Evolutionary conservation across 1,284 basidiomycete species (phyloP).

Genomic region (Fomitiporia mediterranea): DNA sequence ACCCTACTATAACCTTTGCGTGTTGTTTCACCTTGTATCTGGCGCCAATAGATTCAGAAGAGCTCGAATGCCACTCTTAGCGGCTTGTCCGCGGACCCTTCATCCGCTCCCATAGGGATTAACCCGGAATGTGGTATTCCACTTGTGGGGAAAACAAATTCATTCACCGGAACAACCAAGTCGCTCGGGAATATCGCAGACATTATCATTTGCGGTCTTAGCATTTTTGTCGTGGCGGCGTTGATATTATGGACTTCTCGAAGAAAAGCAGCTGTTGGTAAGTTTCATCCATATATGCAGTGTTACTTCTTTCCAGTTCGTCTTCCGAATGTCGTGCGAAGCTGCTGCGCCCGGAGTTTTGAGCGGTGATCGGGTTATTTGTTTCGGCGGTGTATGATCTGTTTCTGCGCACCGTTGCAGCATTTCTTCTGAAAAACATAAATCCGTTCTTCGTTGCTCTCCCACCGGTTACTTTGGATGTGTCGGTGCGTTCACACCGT

Average conservation of each 20-base stretch:
- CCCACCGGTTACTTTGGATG: background rate
- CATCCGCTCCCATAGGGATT: slow-evolving; percentile 51
- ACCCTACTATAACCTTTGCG: background rate
- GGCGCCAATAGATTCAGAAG: slow-evolving; percentile 33
- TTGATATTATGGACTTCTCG: slow-evolving; percentile 44
- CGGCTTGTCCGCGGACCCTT: slow-evolving; percentile 36
- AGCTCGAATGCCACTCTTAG: slow-evolving; percentile 32
- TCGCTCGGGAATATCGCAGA: slow-evolving; percentile 72
- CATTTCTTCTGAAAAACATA: background rate
- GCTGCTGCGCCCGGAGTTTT: background rate
- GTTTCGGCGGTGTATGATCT: background rate
- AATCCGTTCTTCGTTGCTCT: background rate
- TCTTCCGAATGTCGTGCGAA: background rate
- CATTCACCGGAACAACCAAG: slow-evolving; percentile 30
- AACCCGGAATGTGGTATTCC: slow-evolving; percentile 54
- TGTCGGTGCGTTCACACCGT: background rate
- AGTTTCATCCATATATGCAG: background rate
- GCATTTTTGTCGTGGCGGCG: slow-evolving; percentile 44
- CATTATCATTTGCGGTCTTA: slow-evolving; percentile 60
- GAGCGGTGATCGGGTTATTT: slow-evolving; percentile 1
- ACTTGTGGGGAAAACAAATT: slow-evolving; percentile 33
- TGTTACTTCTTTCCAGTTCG: background rate
- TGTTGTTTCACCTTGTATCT: slow-evolving; percentile 2
- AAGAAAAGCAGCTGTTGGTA: slow-evolving; percentile 48
- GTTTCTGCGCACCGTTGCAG: background rate